A percentile compares a stretch with the other conserved stretches of the same genome.
Evolutionary conservation across 2,329 filamentous ascomycete species (phyloP).

Genomic region (Ophiocordyceps camponoti-saundersi): DNA sequence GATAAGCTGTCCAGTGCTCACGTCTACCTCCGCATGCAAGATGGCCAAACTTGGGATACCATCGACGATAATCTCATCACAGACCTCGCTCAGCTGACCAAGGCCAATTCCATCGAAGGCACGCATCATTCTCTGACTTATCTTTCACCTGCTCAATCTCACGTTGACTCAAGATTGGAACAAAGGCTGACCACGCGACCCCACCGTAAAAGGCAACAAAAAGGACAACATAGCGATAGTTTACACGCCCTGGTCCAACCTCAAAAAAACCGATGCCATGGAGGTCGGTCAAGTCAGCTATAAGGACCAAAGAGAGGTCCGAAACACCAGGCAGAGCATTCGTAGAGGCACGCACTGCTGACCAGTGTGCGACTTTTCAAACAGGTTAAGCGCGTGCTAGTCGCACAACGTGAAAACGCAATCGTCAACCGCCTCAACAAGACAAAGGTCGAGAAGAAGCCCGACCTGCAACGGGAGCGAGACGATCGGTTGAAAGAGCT

Average conservation of each 20-base stretch:
- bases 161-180: no score
- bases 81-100: slow-evolving; percentile 93
- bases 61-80: slow-evolving; percentile 59
- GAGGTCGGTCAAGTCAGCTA: slow-evolving; percentile 88
- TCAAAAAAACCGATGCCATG: slow-evolving; percentile 93
- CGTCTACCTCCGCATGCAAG: slow-evolving; percentile 75
- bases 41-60: slow-evolving; percentile 68
- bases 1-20: slow-evolving; percentile 96
- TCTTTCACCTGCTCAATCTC: background rate
- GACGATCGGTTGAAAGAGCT: slow-evolving; percentile 59
- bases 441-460: slow-evolving; percentile 76
- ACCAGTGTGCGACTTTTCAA: background rate
- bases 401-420: slow-evolving; percentile 65
- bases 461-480: slow-evolving; percentile 67
- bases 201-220: slow-evolving; percentile 90
- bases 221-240: slow-evolving; percentile 95
- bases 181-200: background rate
- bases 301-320: slow-evolving; percentile 61
- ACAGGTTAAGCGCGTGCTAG: slow-evolving; percentile 64
- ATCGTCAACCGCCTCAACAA: slow-evolving; percentile 98
- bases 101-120: slow-evolving; percentile 98
- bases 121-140: background rate
- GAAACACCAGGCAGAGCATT: background rate
- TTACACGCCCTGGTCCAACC: slow-evolving; percentile 94
- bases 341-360: background rate